Conservation (phyloP, 2,329 filamentous ascomycete genomes). For the Botryosphaeria dothidea region DNA sequence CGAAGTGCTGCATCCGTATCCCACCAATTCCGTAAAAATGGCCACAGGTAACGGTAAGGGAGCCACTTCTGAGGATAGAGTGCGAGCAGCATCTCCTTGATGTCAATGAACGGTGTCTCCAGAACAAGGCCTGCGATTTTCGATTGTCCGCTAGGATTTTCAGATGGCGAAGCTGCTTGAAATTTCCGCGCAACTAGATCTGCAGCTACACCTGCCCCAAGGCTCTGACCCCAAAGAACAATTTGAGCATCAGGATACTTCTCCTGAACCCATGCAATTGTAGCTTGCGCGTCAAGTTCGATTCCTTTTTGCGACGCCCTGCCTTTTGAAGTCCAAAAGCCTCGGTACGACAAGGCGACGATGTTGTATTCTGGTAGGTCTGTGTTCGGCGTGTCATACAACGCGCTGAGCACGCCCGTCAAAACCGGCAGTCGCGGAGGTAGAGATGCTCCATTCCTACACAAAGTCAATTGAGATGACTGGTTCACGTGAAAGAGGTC, state of each 20-base stretch:
- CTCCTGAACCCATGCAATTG: slow-evolving; percentile 61
- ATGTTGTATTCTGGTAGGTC: slow-evolving; percentile 34
- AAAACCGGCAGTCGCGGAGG: slow-evolving; percentile 50
- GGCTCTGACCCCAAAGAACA: slow-evolving; percentile 75
- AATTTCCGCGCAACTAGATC: slow-evolving; percentile 34
- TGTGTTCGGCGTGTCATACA: slow-evolving; percentile 2
- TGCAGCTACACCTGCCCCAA: slow-evolving; percentile 71
- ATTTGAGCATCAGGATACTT: slow-evolving; percentile 47
- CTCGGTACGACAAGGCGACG: slow-evolving; percentile 61
- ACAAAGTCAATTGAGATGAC: not conserved
- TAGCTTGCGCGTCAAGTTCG: slow-evolving; percentile 66
- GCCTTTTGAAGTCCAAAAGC: slow-evolving; percentile 77
- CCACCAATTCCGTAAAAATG: slow-evolving; percentile 67
- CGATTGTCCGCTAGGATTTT: not conserved
- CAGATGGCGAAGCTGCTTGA: not conserved
- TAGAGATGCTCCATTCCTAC: slow-evolving; percentile 46
- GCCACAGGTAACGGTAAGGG: slow-evolving; percentile 73
- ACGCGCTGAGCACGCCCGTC: slow-evolving; percentile 44
- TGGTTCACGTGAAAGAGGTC: too few species aligned
- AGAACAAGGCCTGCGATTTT: slow-evolving; percentile 58
- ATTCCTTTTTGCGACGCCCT: slow-evolving; percentile 71
- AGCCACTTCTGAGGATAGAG: slow-evolving; percentile 80
- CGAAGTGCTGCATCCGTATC: slow-evolving; percentile 46
- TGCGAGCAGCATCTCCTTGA: slow-evolving; percentile 68
- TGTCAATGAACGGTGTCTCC: slow-evolving; percentile 74